A percentile compares a stretch with the other conserved stretches of the same genome.
These are phyloP conservation scores for Candida pseudofarinosa DNA, from an alignment of 805 yeast genomes.

Conservation along the genomic window DNA sequence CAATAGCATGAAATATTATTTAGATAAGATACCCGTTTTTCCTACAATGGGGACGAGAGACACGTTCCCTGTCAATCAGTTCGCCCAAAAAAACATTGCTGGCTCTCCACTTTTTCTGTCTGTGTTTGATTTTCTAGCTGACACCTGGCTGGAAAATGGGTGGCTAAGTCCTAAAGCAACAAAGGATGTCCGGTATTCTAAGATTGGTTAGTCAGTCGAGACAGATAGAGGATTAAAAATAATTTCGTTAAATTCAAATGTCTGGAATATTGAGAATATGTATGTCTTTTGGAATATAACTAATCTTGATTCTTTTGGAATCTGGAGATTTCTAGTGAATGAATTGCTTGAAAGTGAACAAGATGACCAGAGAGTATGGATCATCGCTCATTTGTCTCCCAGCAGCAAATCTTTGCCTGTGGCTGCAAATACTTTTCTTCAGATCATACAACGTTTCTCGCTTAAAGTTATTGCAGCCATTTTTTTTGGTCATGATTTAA, in stretches of 20 bases:
- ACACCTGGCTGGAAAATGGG: slow-evolving; percentile 3
- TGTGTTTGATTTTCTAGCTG: slow-evolving; percentile 2
- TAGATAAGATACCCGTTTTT: slow-evolving; percentile 1
- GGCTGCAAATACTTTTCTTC: slow-evolving; percentile 1
- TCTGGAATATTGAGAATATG: slow-evolving; percentile 6
- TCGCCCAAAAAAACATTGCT: slow-evolving; percentile 1
- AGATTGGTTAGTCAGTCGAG: slow-evolving; percentile 2
- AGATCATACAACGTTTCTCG: slow-evolving; percentile 6
- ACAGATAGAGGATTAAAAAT: slow-evolving; percentile 13
- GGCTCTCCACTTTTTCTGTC: not conserved
- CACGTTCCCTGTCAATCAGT: slow-evolving; percentile 2
- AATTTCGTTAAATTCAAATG: slow-evolving; percentile 12
- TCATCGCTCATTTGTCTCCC: slow-evolving; percentile 5
- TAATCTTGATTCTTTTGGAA: slow-evolving; percentile 4
- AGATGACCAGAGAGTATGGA: slow-evolving; percentile 9
- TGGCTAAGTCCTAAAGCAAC: slow-evolving; percentile 2
- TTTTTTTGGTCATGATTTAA: slow-evolving; percentile 6
- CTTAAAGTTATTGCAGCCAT: slow-evolving; percentile 7
- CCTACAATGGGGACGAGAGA: slow-evolving; percentile 6
- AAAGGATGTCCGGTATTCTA: slow-evolving; percentile 1
- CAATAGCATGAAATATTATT: not conserved
- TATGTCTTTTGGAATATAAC: slow-evolving; percentile 7
- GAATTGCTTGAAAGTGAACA: slow-evolving; percentile 7
- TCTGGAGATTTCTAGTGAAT: slow-evolving; percentile 6
- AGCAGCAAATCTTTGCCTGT: slow-evolving; percentile 3